phyloP scores from a whole-genome alignment of 352 stramenopile genomes.

The Pythium dissotocum region DNA sequence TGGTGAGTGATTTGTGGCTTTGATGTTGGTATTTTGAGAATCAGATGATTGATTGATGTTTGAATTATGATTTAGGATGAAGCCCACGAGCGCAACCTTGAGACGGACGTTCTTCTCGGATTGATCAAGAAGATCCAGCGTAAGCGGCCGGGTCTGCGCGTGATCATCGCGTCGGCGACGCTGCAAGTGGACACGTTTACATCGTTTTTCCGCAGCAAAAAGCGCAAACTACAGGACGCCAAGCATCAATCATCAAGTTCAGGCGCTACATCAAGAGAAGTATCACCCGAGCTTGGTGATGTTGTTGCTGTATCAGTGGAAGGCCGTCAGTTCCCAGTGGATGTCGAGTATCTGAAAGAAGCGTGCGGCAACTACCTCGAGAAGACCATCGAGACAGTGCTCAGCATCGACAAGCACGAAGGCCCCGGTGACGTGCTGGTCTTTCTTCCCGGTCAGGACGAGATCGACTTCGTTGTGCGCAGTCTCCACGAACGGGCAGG shows the following conservation, averaged over 20 bases:
- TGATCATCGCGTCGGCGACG: conserved; percentile 85
- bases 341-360: conserved; percentile 88
- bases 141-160: conserved; percentile 83
- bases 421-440: conserved; percentile 92
- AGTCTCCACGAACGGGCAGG: conserved; percentile 48
- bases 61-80: conserved; percentile 71
- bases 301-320: conserved; percentile 73
- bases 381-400: conserved; percentile 70
- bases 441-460: conserved; percentile 94
- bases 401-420: conserved; percentile 71
- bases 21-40: not conserved
- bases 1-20: conserved; percentile 35
- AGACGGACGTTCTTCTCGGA: conserved; percentile 93
- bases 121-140: conserved; percentile 96
- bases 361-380: conserved; percentile 69
- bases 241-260: not conserved
- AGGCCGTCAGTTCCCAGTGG: conserved; percentile 91
- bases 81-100: conserved; percentile 93
- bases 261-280: not conserved
- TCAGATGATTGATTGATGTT: conserved; percentile 9
- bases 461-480: conserved; percentile 92
- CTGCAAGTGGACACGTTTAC: conserved; percentile 88
- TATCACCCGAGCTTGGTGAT: conserved; percentile 30
- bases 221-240: conserved; percentile 26
- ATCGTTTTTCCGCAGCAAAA: conserved; percentile 86